Evolutionary conservation across 768 basidiomycete genomes (phyloP).

Genomic region (Tulasnella sp.): DNA sequence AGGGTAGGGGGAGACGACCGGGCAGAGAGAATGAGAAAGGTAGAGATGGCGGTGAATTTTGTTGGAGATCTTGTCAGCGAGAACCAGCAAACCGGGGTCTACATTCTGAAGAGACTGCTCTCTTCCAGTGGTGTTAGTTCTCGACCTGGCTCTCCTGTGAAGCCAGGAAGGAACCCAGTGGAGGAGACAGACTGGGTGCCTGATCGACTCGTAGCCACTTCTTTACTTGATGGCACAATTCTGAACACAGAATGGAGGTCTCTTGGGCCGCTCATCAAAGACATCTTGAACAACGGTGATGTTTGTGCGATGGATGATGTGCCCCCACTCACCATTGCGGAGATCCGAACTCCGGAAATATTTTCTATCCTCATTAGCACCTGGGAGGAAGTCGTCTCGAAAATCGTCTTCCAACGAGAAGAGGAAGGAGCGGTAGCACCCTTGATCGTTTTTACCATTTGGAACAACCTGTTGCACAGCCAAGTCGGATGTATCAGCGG

Average conservation of each 20-base stretch:
- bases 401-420: conserved; percentile 8
- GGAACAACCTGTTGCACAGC: too few species aligned
- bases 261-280: conserved; percentile 5
- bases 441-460: too few species aligned
- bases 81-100: conserved; percentile 1
- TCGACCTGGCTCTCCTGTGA: neutral
- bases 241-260: neutral
- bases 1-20: too few species aligned
- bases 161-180: neutral
- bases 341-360: neutral
- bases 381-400: conserved; percentile 6
- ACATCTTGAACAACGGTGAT: conserved; percentile 5
- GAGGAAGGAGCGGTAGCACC: too few species aligned
- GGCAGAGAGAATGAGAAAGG: too few species aligned
- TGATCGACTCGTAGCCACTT: neutral
- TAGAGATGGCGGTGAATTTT: neutral
- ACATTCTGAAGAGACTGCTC: neutral
- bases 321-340: neutral
- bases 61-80: conserved; percentile 2
- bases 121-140: neutral
- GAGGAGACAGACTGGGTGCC: neutral
- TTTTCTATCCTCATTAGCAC: neutral
- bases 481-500: too few species aligned
- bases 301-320: neutral
- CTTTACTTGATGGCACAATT: conserved; percentile 6